Evolutionary conservation across 805 yeast genomes (phyloP), one percentile per base, ranked within the genome.

Genomic region (Spathaspora boniae): DNA sequence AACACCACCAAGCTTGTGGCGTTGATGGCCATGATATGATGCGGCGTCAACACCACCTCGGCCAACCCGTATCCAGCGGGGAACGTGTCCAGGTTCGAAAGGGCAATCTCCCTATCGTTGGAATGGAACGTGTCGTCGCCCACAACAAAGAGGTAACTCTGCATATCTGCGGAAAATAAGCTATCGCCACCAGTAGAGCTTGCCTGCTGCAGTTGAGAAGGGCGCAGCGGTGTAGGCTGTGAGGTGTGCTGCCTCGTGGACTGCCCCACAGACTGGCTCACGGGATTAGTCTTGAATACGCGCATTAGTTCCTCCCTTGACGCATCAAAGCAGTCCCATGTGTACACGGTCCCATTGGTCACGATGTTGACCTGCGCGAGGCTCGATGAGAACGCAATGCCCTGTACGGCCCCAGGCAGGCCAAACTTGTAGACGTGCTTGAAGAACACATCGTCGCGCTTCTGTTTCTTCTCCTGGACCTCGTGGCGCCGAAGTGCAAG

Each of bases 241-340:
- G n/a, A n/a, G n/a, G n/a, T n/a, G n/a, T n/a, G n/a, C n/a, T n/a
- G n/a, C 18, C 35, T 21, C 8, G 37, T 33, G 2, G 36, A 19
- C 3, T 25, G 26, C 3, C 18, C 24, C 3, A 37, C 16, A 8
- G 20, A 14, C 9, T 22, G 19, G 3, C 16, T 27, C 3, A 20
- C 27, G 5, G 38, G 39, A 5, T n/a, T 16, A 7, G 45, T 41
- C 29, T 58, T 58, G 34, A 65, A 60, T 1, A 56, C 56, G 18
- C 53, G 50, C 2, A 46, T 29, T 4, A 65, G 31, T 39, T 63
- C 69, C n/a, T 44, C 32, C 29, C 48, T 47, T 0, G 58, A 36
- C 4, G 48, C 43, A 31, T 61, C 68, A 33, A 58, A 56, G 30
- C 59, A 56, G 33, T 58, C 62, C 70, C 71, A 65, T 11, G 44